phyloP scores from a whole-genome alignment of 208 protist genomes.

The Polymyxa betae region DNA sequence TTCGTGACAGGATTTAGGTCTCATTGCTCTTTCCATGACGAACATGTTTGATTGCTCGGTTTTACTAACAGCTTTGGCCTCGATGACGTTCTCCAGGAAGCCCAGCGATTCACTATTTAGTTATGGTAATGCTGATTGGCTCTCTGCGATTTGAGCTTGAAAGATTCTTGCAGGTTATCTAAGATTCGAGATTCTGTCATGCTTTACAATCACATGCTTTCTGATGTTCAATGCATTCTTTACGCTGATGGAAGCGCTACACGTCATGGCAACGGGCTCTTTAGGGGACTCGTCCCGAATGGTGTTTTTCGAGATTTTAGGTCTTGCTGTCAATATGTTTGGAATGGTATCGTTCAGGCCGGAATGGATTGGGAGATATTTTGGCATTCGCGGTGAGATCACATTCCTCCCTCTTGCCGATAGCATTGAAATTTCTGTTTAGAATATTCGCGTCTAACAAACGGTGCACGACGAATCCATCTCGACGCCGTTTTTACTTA shows the following conservation, averaged over 20 bases:
- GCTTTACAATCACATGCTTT: neutral
- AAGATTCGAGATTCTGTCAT: neutral
- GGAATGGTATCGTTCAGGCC: neutral
- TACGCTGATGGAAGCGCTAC: slow-evolving; percentile 29
- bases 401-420: neutral
- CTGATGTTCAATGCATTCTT: slow-evolving; percentile 46
- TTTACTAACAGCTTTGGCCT: neutral
- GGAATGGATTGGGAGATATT: neutral
- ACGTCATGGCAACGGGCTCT: neutral
- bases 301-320: slow-evolving; percentile 7
- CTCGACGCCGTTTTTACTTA: neutral
- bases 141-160: neutral
- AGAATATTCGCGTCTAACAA: neutral
- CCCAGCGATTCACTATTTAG: neutral
- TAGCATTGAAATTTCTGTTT: neutral
- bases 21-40: neutral
- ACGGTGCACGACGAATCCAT: slow-evolving; percentile 8
- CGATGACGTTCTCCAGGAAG: slow-evolving; percentile 1
- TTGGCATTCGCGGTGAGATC: neutral
- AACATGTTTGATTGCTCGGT: slow-evolving; percentile 20
- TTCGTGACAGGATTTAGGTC: slow-evolving; percentile 15
- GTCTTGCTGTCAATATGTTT: slow-evolving; percentile 1
- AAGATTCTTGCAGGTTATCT: neutral
- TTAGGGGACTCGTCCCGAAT: neutral
- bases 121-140: neutral